Evolutionary conservation across 257 asterid species (phyloP).

Genomic region (Solanum commersonii): DNA sequence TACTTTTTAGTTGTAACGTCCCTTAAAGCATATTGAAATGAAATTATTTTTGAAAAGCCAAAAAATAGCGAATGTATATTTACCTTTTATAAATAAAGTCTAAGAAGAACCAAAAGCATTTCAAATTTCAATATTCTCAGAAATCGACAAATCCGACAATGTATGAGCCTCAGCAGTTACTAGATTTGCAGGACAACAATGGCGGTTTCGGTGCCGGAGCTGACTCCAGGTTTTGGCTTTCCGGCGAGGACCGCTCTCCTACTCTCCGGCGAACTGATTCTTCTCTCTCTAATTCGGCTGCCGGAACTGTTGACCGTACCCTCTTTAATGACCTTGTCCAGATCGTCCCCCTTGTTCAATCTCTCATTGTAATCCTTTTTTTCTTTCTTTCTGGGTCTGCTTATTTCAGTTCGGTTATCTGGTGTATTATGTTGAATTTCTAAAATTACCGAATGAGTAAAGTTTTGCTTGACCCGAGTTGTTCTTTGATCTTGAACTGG

Average conservation of each 20-base stretch:
- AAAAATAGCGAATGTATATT: neutral
- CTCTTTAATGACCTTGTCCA: conserved; percentile 62
- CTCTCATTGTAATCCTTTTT: conserved; percentile 53
- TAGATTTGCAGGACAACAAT: conserved; percentile 49
- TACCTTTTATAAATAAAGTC: neutral
- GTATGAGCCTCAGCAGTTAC: conserved; percentile 44
- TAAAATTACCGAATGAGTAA: neutral
- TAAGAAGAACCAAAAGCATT: neutral
- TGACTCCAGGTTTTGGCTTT: conserved; percentile 61
- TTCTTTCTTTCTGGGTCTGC: neutral
- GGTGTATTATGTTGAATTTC: neutral
- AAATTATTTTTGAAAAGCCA: neutral
- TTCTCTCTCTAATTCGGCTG: conserved; percentile 25
- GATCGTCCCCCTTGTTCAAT: conserved; percentile 88
- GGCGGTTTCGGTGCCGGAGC: conserved; percentile 29
- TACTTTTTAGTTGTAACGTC: neutral
- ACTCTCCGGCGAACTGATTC: conserved; percentile 31
- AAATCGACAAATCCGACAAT: conserved; percentile 5
- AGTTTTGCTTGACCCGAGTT: neutral
- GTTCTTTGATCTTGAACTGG: neutral
- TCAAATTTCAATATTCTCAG: neutral
- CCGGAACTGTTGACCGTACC: conserved; percentile 58
- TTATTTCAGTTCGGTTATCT: neutral
- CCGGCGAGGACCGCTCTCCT: conserved; percentile 41
- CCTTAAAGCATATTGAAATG: neutral